Base-by-base conservation (phyloP, 2,329 filamentous ascomycete genomes). In the Phyllosticta paracitricarpa region DNA sequence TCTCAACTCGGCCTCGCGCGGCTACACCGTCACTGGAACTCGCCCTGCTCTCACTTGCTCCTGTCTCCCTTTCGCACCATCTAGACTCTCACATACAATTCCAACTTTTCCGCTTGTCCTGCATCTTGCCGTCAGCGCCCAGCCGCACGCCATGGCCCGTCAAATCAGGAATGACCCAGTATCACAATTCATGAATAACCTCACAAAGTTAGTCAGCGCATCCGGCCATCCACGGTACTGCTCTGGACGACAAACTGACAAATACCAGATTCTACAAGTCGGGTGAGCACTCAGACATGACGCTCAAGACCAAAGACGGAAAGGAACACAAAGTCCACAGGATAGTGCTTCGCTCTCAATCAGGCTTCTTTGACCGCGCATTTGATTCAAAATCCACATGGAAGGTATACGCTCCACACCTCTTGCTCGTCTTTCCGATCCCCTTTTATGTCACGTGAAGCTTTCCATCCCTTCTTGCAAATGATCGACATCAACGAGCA, bases 221-320 rank as follows among this genome's bases (percentile, higher is more conserved):
- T 12, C 14, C 19, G 26, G 48, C 7, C 26, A 51, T 7, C 14
- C 40, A n/a, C n/a, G 17, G 40, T 17, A n/a, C 14, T n/a, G 6
- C 12, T 30, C 25, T 33, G n/a, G 9, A 35, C 1, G 52, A 33
- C 48, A 53, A 33, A 61, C 53, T 19, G 22, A 33, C 22, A 19
- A 8, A 51, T n/a, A 56, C 25, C 40, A 54, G 52, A 28, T 54
- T 61, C 51, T 61, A 51, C 54, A 57, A 61, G 24, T 35, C 54
- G 6, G 56, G 59, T 48, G 59, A 61, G 48, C 57, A 57, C 48
- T 61, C 59, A 4, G 59, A 61, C 33, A 40, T 61, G n/a, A 48
- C 57, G 28, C 40, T 61, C 22, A 54, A 55, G 30, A 54, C 54
- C 54, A 61, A 57, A 33, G 57, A 61, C 56, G 59, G 59, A 26